Base-by-base conservation (phyloP, 306 rosid species). In the Mimosa bimucronata region DNA sequence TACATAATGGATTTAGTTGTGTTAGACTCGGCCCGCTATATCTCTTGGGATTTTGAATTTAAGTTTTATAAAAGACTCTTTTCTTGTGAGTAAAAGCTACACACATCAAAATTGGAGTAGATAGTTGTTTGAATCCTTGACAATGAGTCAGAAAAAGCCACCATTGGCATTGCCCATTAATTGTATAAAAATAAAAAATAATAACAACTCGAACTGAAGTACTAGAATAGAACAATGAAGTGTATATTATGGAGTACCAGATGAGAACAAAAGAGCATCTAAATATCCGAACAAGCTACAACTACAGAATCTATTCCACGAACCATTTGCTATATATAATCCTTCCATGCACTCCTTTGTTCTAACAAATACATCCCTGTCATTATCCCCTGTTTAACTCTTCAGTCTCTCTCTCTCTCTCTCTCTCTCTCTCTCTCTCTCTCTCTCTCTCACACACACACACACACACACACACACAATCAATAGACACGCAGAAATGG, bases 401-500 rank as follows among this genome's bases (percentile, higher is more conserved):
- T 8, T 66, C 44, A 73, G 65, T 50, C 37, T 62, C 11, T 74
- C 70, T 58, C 41, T 82, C 69, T 57, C 44, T 46, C 74, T 68
- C n/a, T 50, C 37, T 62, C 11, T 74, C 70, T 58, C 41, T 82
- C 69, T 57, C 44, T 46, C 74, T 50, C 37, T 62, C 11, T 74
- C 70, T 58, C 41, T 82, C 69, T 57, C 44, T 46, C 74, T 68
- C n/a, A n/a, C n/a, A n/a, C n/a, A n/a, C n/a, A n/a, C n/a, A n/a
- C n/a, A n/a, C n/a, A n/a, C n/a, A n/a, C n/a, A n/a, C 45, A 45
- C 72, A 6, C 57, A 16, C 28, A 55, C 76, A 66, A 76, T 64
- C 80, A 5, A 7, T 30, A 38, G 26, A 66, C n/a, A n/a, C 14
- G 26, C 60, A 66, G 7, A 80, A 52, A 95, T 95, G 98, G 98